Evolutionary conservation across 1,284 basidiomycete species (phyloP).

Genomic region (Ceratobasidium sp.): DNA sequence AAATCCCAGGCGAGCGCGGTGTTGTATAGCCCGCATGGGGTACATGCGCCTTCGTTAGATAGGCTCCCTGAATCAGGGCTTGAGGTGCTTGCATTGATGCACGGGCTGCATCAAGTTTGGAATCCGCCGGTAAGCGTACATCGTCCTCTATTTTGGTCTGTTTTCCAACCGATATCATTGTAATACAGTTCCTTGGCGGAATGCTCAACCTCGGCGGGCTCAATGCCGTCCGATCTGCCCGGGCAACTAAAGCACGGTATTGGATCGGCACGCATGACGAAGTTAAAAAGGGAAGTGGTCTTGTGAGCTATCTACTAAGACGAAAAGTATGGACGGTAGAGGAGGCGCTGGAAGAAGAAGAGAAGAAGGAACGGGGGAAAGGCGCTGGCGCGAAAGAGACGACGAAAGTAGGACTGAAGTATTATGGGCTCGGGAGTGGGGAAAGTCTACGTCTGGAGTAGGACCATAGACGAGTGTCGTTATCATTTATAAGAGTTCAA

Average conservation of each 20-base stretch:
- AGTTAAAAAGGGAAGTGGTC: conserved; percentile 51
- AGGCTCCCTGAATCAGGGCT: conserved; percentile 47
- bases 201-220: conserved; percentile 53
- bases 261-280: conserved; percentile 54
- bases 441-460: conserved; percentile 7
- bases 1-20: conserved; percentile 40
- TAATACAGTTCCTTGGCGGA: conserved; percentile 41
- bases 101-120: conserved; percentile 53
- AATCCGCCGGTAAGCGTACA: conserved; percentile 50
- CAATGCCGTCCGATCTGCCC: conserved; percentile 50
- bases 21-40: conserved; percentile 53
- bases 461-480: not conserved
- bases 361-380: too few species aligned
- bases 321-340: conserved; percentile 50
- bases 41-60: conserved; percentile 49
- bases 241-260: conserved; percentile 48
- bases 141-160: not conserved
- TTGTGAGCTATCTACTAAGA: conserved; percentile 52
- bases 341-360: conserved; percentile 43
- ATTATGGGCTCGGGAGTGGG: conserved; percentile 24
- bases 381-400: not conserved
- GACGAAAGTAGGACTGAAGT: not conserved
- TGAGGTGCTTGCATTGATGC: conserved; percentile 50
- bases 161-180: not conserved
- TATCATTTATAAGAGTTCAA: too few species aligned